phyloP scores from a whole-genome alignment of 2,329 filamentous ascomycete genomes.

The Neocatenulostroma microsporum region DNA sequence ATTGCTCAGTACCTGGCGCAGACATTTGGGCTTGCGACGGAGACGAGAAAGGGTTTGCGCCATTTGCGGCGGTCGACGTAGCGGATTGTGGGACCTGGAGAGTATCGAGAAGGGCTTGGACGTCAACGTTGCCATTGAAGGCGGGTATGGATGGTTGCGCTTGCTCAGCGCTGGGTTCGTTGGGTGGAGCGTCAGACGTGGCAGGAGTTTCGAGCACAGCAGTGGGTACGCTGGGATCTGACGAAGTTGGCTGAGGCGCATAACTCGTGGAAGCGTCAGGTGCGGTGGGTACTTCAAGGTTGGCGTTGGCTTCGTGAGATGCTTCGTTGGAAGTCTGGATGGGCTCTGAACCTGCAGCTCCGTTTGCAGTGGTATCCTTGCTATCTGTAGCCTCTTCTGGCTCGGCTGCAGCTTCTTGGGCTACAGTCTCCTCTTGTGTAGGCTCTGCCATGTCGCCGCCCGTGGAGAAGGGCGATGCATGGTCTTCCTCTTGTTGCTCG shows the following conservation, averaged over 20 bases:
- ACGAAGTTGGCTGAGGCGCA: conserved; percentile 7
- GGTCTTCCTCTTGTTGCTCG: conserved; percentile 14
- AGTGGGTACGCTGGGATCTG: conserved; percentile 11
- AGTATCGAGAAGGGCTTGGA: conserved; percentile 41
- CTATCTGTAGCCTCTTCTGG: conserved; percentile 13
- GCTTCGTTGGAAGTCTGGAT: conserved; percentile 15
- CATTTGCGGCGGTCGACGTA: conserved; percentile 26
- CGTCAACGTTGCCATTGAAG: conserved; percentile 32
- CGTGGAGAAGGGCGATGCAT: conserved; percentile 16
- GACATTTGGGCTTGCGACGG: conserved; percentile 21
- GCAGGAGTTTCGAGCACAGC: conserved; percentile 7
- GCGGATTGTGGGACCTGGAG: conserved; percentile 27
- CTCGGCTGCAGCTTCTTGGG: conserved; percentile 5
- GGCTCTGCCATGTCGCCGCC: conserved; percentile 10
- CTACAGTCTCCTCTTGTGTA: conserved; percentile 1
- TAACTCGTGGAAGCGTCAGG: conserved; percentile 4
- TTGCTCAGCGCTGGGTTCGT: conserved; percentile 4
- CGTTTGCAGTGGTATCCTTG: conserved; percentile 12
- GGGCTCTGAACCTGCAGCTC: conserved; percentile 2
- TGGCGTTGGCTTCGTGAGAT: conserved; percentile 15
- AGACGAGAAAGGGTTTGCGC: conserved; percentile 22
- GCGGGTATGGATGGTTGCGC: conserved; percentile 4
- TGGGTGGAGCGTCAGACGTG: not conserved
- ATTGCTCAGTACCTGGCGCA: conserved; percentile 22
- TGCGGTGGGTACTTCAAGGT: conserved; percentile 3